Conservation (phyloP, 306 rosid genomes). For the Purshia tridentata region DNA sequence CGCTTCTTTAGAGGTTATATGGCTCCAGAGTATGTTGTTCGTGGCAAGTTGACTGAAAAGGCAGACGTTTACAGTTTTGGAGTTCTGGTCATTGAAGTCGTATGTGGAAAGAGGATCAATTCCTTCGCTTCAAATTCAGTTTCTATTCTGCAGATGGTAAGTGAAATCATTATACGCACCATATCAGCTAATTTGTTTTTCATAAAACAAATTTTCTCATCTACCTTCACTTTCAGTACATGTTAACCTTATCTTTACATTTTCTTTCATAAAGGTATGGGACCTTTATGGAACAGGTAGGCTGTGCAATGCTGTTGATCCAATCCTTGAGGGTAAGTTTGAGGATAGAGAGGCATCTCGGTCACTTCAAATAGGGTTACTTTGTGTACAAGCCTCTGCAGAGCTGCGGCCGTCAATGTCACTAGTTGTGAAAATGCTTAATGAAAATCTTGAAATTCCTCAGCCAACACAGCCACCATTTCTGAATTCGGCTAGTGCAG, state of each 20-base stretch:
- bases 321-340: conserved; percentile 31
- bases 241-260: background rate
- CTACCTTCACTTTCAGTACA: background rate
- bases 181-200: background rate
- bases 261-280: conserved; percentile 38
- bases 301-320: conserved; percentile 40
- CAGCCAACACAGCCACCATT: conserved; percentile 54
- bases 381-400: conserved; percentile 59
- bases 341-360: conserved; percentile 37
- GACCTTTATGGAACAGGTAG: conserved; percentile 34
- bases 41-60: conserved; percentile 63
- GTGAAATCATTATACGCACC: background rate
- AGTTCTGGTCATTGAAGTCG: conserved; percentile 54
- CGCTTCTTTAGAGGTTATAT: conserved; percentile 58
- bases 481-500: conserved; percentile 30
- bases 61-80: conserved; percentile 82
- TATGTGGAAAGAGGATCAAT: conserved; percentile 54
- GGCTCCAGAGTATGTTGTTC: conserved; percentile 75
- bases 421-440: conserved; percentile 44
- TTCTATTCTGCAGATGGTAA: conserved; percentile 44
- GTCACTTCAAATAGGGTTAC: conserved; percentile 47
- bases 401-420: conserved; percentile 52
- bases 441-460: conserved; percentile 32
- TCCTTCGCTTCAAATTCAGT: conserved; percentile 22
- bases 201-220: background rate